Evolutionary conservation across 805 yeast species (phyloP).

Genomic region (Saturnispora halmiae): DNA sequence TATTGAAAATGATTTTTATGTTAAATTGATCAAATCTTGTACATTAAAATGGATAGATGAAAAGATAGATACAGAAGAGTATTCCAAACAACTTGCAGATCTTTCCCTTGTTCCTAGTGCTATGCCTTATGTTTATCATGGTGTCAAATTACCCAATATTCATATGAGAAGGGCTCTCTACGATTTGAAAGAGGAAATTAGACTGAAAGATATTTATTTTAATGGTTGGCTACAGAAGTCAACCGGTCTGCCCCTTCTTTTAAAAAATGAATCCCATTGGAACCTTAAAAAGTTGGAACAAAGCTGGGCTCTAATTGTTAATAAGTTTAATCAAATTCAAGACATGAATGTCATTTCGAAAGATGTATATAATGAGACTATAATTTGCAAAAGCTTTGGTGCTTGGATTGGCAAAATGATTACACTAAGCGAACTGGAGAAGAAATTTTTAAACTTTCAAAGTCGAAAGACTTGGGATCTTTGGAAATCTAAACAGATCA

Average conservation of each 20-base stretch:
- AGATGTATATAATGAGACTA: neutral
- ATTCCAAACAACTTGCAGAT: constrained; percentile 17
- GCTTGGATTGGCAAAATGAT: constrained; percentile 2
- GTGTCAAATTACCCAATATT: constrained; percentile 17
- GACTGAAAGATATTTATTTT: constrained; percentile 18
- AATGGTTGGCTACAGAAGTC: constrained; percentile 14
- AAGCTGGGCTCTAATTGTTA: neutral
- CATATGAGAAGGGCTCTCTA: constrained; percentile 24
- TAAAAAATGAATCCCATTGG: constrained; percentile 2
- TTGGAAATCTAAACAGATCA: neutral
- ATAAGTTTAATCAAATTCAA: neutral
- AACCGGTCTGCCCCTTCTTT: neutral
- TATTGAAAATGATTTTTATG: constrained; percentile 19
- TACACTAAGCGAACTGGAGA: neutral
- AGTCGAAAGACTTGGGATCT: neutral
- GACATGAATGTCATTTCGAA: neutral
- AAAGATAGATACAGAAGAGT: constrained; percentile 12
- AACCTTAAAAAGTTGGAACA: neutral
- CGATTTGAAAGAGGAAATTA: constrained; percentile 14
- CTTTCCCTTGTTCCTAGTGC: constrained; percentile 24
- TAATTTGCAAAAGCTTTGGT: neutral
- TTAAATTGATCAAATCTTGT: constrained; percentile 15
- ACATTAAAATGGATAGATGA: constrained; percentile 16
- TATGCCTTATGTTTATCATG: constrained; percentile 15
- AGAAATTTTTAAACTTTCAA: neutral